phyloP scores from a whole-genome alignment of 208 protist species.

The Trypanosoma grayi region DNA sequence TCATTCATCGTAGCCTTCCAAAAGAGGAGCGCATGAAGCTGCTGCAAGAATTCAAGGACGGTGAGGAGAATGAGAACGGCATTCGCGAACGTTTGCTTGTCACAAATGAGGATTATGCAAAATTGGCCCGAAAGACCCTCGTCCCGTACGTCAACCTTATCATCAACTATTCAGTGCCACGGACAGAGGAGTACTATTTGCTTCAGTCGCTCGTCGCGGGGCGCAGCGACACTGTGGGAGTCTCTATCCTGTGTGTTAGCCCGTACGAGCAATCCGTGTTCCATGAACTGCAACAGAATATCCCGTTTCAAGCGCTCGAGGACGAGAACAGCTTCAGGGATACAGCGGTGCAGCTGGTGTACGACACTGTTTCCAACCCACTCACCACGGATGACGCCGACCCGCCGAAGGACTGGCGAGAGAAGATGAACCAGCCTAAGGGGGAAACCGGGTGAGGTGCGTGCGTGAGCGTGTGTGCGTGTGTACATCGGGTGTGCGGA shows the following conservation, averaged over 20 bases:
- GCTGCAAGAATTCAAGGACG: slow-evolving; percentile 87
- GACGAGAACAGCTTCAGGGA: slow-evolving; percentile 65
- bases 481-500: too few relatives aligned
- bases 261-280: slow-evolving; percentile 43
- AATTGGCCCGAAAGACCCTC: slow-evolving; percentile 81
- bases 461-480: not conserved
- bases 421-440: slow-evolving; percentile 56
- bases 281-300: slow-evolving; percentile 54
- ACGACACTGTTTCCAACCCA: slow-evolving; percentile 69
- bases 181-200: slow-evolving; percentile 82
- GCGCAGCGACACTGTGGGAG: slow-evolving; percentile 75
- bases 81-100: slow-evolving; percentile 86
- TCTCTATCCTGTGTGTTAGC: slow-evolving; percentile 79
- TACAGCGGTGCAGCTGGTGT: slow-evolving; percentile 68
- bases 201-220: slow-evolving; percentile 81
- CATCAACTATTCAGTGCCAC: slow-evolving; percentile 83
- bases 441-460: slow-evolving; percentile 15
- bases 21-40: slow-evolving; percentile 74
- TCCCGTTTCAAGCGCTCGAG: slow-evolving; percentile 59
- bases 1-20: slow-evolving; percentile 69
- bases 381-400: slow-evolving; percentile 75
- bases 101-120: slow-evolving; percentile 90
- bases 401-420: slow-evolving; percentile 74
- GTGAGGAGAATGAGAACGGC: slow-evolving; percentile 72
- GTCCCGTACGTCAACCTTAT: slow-evolving; percentile 91